Base-by-base conservation (phyloP, 257 asterid genomes). In the Ajuga chamaepitys region DNA sequence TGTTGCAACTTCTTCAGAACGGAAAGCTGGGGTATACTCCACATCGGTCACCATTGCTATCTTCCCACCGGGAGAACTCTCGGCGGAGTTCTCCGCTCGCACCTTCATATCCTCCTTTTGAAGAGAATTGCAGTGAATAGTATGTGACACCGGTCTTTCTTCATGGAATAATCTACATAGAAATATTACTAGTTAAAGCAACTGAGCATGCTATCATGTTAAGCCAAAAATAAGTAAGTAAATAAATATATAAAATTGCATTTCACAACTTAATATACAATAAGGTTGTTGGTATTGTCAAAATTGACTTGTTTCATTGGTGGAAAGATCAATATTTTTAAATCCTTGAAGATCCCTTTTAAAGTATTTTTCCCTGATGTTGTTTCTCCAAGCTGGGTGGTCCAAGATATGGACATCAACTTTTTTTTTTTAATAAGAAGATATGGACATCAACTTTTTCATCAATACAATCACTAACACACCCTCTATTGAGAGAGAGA, bases 61-160 rank as follows among this genome's bases (percentile, higher is more conserved):
- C 66, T 72, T 88, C 50, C 81, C 80, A 40, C 64, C 84, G 48
- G 45, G 81, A 58, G 71, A 76, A 64, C 47, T 62, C 22, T 73
- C 73, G 0, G 65, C 64, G n/a, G n/a, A n/a, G n/a, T n/a, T n/a
- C 53, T 71, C 72, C 9, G 71, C 44, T 38, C 62, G 61, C 10
- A 47, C 75, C 66, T 72, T 79, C 2, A 78, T 32, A 53, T 82
- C 88, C 66, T 75, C 91, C 68, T 84, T 87, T 0, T 84, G 83
- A 37, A 90, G 91, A 45, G 70, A 80, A 68, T 89, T 90, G 75
- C 99, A 94, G 80, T 94, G 84, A 45, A 94, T 82, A 26, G 86
- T 90, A 71, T 94, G 93, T 48, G 95, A 90, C 28, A 77, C 83
- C 11, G 96, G 95, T 35, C 94, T 83, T 73, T 94, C 97, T 74